Percentiles rank a stretch among this genome's conserved stretches.
phyloP scores from a whole-genome alignment of 1,284 basidiomycete species.

The Tremellales sp. region DNA sequence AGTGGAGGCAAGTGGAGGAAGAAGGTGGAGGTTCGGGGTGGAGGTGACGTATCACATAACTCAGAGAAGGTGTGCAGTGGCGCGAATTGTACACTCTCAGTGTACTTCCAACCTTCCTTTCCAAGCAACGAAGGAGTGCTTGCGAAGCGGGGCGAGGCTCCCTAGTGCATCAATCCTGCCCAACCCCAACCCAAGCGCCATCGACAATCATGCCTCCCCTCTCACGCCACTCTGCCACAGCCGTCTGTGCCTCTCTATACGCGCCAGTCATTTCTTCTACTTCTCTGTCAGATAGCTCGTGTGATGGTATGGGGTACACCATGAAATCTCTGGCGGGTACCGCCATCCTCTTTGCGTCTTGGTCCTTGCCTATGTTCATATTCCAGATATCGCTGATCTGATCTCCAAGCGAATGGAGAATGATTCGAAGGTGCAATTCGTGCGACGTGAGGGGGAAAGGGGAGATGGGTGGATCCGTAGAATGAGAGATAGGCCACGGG shows the following conservation, averaged over 20 bases:
- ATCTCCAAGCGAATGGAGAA: constrained; percentile 44
- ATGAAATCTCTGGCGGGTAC: constrained; percentile 67
- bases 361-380: constrained; percentile 19
- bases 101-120: not conserved
- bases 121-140: no score
- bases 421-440: constrained; percentile 50
- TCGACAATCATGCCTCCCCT: constrained; percentile 30
- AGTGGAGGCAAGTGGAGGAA: not conserved
- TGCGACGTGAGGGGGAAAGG: constrained; percentile 29
- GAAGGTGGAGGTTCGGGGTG: not conserved
- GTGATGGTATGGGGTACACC: constrained; percentile 55
- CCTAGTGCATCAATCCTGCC: constrained; percentile 22
- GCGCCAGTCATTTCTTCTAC: constrained; percentile 61
- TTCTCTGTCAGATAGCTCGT: constrained; percentile 41
- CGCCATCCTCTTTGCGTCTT: constrained; percentile 37
- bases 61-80: not conserved
- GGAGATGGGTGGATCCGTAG: constrained; percentile 7
- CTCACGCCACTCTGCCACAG: constrained; percentile 52
- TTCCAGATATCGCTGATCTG: constrained; percentile 46
- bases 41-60: not conserved
- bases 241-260: constrained; percentile 62
- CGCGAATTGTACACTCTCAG: not conserved
- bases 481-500: constrained; percentile 6
- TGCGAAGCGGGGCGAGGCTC: no score
- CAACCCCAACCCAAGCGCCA: constrained; percentile 5